Evolutionary conservation across 495 filamentous ascomycete species (phyloP).

Genomic region (Daldinia grandis): DNA sequence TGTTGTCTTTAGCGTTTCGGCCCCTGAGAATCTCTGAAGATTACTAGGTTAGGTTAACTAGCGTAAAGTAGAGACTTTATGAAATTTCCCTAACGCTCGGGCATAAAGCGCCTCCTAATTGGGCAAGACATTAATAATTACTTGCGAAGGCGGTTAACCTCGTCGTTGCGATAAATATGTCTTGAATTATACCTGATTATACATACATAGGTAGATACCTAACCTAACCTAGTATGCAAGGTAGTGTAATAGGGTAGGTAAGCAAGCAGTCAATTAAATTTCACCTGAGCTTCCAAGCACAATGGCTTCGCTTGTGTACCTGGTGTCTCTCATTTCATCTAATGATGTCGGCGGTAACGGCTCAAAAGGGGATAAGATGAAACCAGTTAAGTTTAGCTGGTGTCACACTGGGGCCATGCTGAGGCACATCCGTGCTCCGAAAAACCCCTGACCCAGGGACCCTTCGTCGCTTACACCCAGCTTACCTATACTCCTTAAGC

Average conservation of each 20-base stretch:
- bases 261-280: too few species aligned
- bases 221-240: too few species aligned
- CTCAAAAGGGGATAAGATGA: slow-evolving; percentile 39
- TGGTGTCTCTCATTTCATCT: slow-evolving; percentile 13
- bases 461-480: slow-evolving; percentile 14
- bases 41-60: slow-evolving; percentile 10
- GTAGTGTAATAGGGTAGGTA: too few species aligned
- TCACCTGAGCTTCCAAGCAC: background rate
- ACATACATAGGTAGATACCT: too few species aligned
- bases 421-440: slow-evolving; percentile 48
- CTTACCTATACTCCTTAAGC: slow-evolving; percentile 2
- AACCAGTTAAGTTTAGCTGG: slow-evolving; percentile 45
- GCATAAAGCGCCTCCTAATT: slow-evolving; percentile 6
- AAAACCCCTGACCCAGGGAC: slow-evolving; percentile 18
- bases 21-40: background rate
- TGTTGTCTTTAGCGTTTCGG: slow-evolving; percentile 1
- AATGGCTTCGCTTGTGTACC: slow-evolving; percentile 19
- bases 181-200: background rate
- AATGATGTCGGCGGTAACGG: slow-evolving; percentile 7
- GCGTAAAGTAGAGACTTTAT: too few species aligned
- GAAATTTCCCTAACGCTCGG: slow-evolving; percentile 8
- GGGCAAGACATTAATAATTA: background rate
- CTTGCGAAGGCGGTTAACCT: background rate
- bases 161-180: slow-evolving; percentile 11
- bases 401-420: slow-evolving; percentile 40